Evolutionary conservation across 202 grass and related monocot species (phyloP), one percentile per base, ranked within the genome.

Genomic region (Digitaria exilis): DNA sequence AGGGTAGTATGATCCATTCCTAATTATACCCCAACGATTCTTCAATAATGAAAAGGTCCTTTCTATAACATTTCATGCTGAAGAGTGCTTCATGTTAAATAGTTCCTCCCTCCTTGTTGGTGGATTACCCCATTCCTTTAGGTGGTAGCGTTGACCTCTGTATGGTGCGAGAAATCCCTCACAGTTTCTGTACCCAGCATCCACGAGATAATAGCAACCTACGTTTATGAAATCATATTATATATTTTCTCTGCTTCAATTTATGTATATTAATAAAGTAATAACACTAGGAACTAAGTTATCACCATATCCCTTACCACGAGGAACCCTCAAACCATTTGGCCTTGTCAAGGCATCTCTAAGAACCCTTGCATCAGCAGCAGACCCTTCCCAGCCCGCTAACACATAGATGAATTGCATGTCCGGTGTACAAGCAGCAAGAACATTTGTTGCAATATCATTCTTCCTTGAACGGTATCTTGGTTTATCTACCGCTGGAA

Each of bases 391-490:
- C 64, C 62, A 55, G 46, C 75, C 59, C 0, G 3, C 16, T 8
- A 65, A 35, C 9, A 79, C 76, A 31, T 51, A 79, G 1, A 9
- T 79, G 1, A 80, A 68, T 52, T 80, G 63, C 63, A 80, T 80
- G 31, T 80, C 32, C 3, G 30, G 6, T 13, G 62, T 11, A 55
- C 46, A 68, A 18, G 48, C 46, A 51, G 12, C 30, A 28, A 80
- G 62, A 51, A 68, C 31, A 55, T 80, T 80, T 24, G 77, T 68
- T 35, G 77, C 77, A 80, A 80, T 18, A 18, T 18, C 1, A 66
- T 37, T 67, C 13, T 80, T 80, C 37, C 77, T 67, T 67, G 61
- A 54, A 3, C 45, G 31, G 1, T 67, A 80, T 67, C 62, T 54
- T 65, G 77, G 77, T 80, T 80, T 80, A 11, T 80, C 62, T 41